phyloP scores from a whole-genome alignment of 192 early-diverging fungal species.

The Coemansia sp. region DNA sequence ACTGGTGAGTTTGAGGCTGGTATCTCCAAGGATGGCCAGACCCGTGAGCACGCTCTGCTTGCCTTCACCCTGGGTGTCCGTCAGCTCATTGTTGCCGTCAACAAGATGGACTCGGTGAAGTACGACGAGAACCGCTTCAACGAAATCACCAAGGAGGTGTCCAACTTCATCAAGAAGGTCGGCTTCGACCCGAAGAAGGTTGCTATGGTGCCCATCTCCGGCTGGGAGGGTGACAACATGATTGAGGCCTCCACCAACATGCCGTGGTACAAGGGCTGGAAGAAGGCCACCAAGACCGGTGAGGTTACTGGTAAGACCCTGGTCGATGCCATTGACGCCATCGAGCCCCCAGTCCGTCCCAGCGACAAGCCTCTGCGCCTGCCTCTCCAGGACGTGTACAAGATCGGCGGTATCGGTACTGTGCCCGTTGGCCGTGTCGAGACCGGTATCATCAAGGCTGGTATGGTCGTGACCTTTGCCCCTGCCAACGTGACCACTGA shows the following conservation, averaged over 20 bases:
- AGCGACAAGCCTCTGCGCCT: constrained; percentile 95
- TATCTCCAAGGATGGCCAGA: constrained; percentile 99
- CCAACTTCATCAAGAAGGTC: constrained; percentile 96
- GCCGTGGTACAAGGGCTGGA: constrained; percentile 98
- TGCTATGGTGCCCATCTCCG: constrained; percentile 96
- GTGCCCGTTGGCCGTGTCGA: constrained; percentile 98
- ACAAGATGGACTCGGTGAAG: constrained; percentile 99
- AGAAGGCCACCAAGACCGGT: constrained; percentile 82
- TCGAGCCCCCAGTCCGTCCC: constrained; percentile 87
- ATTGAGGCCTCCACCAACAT: constrained; percentile 89
- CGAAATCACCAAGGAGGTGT: constrained; percentile 95
- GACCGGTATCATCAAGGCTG: constrained; percentile 91
- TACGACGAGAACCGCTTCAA: constrained; percentile 93
- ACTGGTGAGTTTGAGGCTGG: constrained; percentile 92
- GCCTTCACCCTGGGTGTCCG: constrained; percentile 97
- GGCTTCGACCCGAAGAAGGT: constrained; percentile 91
- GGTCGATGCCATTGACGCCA: constrained; percentile 91
- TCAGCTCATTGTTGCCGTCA: constrained; percentile 98
- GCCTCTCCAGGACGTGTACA: constrained; percentile 97
- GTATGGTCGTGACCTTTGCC: constrained; percentile 86
- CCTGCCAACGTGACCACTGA: constrained; percentile 85
- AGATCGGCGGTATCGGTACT: constrained; percentile 96
- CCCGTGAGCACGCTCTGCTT: constrained; percentile 98
- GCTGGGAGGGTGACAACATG: constrained; percentile 99
- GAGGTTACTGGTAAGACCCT: constrained; percentile 73